Conservation (phyloP, 495 filamentous ascomycete genomes). For the Lentithecium fluviatile region DNA sequence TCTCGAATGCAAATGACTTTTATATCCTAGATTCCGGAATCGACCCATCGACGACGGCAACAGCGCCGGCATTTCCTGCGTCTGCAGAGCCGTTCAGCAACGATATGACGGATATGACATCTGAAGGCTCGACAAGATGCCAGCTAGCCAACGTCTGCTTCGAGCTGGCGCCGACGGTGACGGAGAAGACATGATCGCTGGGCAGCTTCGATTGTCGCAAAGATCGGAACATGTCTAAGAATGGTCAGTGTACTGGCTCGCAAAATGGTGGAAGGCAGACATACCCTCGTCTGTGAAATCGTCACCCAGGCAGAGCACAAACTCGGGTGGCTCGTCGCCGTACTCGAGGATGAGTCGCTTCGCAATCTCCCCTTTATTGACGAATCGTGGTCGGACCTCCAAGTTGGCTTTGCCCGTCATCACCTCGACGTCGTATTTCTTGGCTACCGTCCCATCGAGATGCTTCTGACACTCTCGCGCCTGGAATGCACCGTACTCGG, state of each 20-base stretch:
- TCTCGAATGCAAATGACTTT: not conserved
- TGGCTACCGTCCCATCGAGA: slow-evolving; percentile 69
- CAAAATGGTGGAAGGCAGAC: slow-evolving; percentile 22
- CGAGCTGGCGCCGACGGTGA: slow-evolving; percentile 81
- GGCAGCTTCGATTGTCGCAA: slow-evolving; percentile 51
- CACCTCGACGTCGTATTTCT: slow-evolving; percentile 83
- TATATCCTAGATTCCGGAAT: slow-evolving; percentile 30
- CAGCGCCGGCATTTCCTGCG: slow-evolving; percentile 47
- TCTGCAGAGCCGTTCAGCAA: slow-evolving; percentile 59
- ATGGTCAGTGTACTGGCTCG: slow-evolving; percentile 11
- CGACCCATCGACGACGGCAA: slow-evolving; percentile 41
- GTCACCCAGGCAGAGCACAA: slow-evolving; percentile 86
- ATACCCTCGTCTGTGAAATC: slow-evolving; percentile 97
- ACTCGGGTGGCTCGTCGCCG: slow-evolving; percentile 59
- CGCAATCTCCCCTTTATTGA: slow-evolving; percentile 94
- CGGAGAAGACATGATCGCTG: slow-evolving; percentile 70
- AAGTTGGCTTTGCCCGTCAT: slow-evolving; percentile 95
- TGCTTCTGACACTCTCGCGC: slow-evolving; percentile 73
- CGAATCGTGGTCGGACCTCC: slow-evolving; percentile 90
- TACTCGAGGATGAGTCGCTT: slow-evolving; percentile 72
- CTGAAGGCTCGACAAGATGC: slow-evolving; percentile 81
- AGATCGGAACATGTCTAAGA: slow-evolving; percentile 49
- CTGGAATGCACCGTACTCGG: slow-evolving; percentile 73
- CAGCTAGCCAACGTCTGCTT: slow-evolving; percentile 85
- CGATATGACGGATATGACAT: slow-evolving; percentile 77